Evolutionary conservation across 2,329 filamentous ascomycete species (phyloP).

Genomic region (Trichophyton simii): DNA sequence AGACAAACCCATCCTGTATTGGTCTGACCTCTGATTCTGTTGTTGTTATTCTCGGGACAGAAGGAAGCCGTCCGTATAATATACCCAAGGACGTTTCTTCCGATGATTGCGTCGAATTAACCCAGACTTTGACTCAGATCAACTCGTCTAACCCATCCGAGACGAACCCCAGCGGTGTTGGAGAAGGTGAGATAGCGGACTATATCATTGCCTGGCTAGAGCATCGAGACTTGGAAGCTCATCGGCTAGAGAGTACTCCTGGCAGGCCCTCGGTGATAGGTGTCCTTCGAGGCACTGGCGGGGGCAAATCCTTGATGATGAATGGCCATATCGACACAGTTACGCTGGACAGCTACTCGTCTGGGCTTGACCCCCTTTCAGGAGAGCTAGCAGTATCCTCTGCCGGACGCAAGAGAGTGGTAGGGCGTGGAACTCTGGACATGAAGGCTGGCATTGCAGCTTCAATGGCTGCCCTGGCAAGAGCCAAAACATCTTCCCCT

Average conservation of each 20-base stretch:
- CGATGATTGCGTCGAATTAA: slow-evolving; percentile 33
- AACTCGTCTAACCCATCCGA: slow-evolving; percentile 39
- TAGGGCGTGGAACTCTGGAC: slow-evolving; percentile 38
- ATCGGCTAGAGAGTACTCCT: slow-evolving; percentile 37
- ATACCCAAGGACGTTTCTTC: slow-evolving; percentile 31
- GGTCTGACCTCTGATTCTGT: slow-evolving; percentile 39
- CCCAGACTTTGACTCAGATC: slow-evolving; percentile 37
- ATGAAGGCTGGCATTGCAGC: slow-evolving; percentile 44
- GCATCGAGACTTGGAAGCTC: slow-evolving; percentile 39
- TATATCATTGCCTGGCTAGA: slow-evolving; percentile 41
- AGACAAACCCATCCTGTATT: slow-evolving; percentile 20
- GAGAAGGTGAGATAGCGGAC: slow-evolving; percentile 36
- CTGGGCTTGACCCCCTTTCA: slow-evolving; percentile 34
- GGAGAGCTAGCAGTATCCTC: slow-evolving; percentile 20
- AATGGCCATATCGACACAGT: slow-evolving; percentile 46
- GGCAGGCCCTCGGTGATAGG: slow-evolving; percentile 42
- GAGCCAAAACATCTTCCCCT: slow-evolving; percentile 22
- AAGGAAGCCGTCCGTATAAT: slow-evolving; percentile 46
- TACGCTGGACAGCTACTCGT: slow-evolving; percentile 33
- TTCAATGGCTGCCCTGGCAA: slow-evolving; percentile 32
- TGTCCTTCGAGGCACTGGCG: slow-evolving; percentile 35
- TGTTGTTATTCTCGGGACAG: slow-evolving; percentile 55
- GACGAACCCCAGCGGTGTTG: slow-evolving; percentile 32
- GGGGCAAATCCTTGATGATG: slow-evolving; percentile 39
- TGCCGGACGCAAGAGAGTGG: slow-evolving; percentile 10